These are phyloP conservation scores for Erodium chrysanthum DNA, from an alignment of 441 rosid species.

Conservation along the genomic window DNA sequence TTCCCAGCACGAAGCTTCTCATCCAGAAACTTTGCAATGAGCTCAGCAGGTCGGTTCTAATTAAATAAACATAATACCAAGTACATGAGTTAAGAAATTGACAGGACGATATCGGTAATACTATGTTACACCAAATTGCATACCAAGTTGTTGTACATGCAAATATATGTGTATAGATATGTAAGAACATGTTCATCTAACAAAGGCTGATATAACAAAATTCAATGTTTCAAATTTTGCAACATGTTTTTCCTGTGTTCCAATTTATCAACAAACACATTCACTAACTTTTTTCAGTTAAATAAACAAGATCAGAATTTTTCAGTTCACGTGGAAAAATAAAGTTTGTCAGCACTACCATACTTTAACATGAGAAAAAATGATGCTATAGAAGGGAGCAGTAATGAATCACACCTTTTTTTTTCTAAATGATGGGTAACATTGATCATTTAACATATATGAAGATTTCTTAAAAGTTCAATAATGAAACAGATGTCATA, in stretches of 20 bases:
- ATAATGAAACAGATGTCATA: neutral
- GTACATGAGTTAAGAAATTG: conserved; percentile 11
- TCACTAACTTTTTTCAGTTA: neutral
- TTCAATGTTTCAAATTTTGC: neutral
- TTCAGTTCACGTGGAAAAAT: neutral
- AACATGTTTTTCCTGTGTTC: neutral
- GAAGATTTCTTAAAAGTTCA: neutral
- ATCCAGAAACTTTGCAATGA: conserved; percentile 94
- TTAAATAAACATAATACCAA: conserved; percentile 23
- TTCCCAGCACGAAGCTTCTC: conserved; percentile 99
- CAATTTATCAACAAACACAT: neutral
- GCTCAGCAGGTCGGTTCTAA: conserved; percentile 95
- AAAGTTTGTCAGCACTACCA: neutral
- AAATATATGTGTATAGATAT: neutral
- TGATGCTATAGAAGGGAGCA: neutral
- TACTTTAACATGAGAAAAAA: neutral
- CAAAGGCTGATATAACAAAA: neutral
- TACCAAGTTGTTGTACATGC: neutral
- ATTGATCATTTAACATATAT: neutral
- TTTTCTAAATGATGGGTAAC: neutral
- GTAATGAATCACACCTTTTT: neutral
- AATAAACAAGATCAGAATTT: neutral
- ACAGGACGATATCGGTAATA: neutral
- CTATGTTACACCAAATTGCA: neutral
- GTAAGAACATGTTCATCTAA: neutral